Percentiles rank a stretch among this genome's conserved stretches.
These are phyloP conservation scores for Saccharomycopsis sp. DNA, from an alignment of 805 yeast species.

Conservation along the genomic window DNA sequence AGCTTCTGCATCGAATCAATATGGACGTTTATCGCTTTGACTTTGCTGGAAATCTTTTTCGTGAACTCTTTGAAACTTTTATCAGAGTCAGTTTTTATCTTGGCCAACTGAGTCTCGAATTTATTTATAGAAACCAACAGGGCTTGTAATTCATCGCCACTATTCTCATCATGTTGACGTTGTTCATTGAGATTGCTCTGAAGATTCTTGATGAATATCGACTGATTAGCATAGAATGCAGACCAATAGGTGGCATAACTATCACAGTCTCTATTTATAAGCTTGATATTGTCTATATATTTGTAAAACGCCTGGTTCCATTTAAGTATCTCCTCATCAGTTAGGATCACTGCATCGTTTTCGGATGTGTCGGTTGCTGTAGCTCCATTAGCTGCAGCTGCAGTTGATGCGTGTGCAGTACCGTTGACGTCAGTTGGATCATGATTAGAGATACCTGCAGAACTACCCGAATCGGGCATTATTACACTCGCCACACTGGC, in stretches of 20 bases:
- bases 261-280: slow-evolving; percentile 12
- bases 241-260: slow-evolving; percentile 21
- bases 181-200: neutral
- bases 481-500: slow-evolving; percentile 3
- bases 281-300: slow-evolving; percentile 6
- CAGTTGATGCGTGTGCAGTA: no score
- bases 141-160: neutral
- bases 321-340: slow-evolving; percentile 6
- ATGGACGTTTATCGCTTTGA: slow-evolving; percentile 28
- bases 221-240: slow-evolving; percentile 19
- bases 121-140: neutral
- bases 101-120: slow-evolving; percentile 3
- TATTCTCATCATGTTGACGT: neutral
- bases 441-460: neutral
- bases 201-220: neutral
- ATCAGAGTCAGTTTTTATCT: slow-evolving; percentile 9
- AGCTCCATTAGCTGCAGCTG: neutral
- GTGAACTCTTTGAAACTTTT: slow-evolving; percentile 16
- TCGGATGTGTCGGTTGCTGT: no score
- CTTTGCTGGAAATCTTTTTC: slow-evolving; percentile 11
- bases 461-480: neutral
- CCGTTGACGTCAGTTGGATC: neutral
- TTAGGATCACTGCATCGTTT: neutral
- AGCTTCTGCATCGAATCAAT: slow-evolving; percentile 30
- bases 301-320: slow-evolving; percentile 14